These are phyloP conservation scores for Millerozyma miso DNA, from an alignment of 805 yeast genomes.

Conservation along the genomic window DNA sequence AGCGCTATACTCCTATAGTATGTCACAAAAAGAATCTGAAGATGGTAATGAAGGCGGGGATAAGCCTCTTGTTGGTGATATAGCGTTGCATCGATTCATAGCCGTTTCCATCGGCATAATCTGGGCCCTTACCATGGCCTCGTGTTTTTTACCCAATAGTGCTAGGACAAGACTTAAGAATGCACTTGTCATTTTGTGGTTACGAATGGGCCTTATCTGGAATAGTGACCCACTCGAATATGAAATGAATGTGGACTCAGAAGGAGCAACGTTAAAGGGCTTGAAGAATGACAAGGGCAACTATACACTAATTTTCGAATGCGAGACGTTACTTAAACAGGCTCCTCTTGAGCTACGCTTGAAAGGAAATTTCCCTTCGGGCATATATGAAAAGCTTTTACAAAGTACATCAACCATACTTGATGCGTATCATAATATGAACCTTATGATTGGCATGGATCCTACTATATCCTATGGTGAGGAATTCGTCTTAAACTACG, in stretches of 20 bases:
- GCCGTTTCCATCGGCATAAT: slow-evolving; percentile 70
- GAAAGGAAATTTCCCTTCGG: slow-evolving; percentile 65
- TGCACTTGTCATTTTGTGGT: slow-evolving; percentile 68
- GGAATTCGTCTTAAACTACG: slow-evolving; percentile 48
- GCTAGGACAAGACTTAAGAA: slow-evolving; percentile 66
- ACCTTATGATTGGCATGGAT: slow-evolving; percentile 62
- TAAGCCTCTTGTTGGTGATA: slow-evolving; percentile 62
- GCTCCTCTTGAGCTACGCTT: slow-evolving; percentile 74
- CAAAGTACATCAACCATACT: slow-evolving; percentile 58
- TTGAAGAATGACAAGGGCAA: slow-evolving; percentile 44
- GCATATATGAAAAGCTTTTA: slow-evolving; percentile 48
- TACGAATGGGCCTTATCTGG: slow-evolving; percentile 79
- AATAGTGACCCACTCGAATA: slow-evolving; percentile 64
- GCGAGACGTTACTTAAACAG: slow-evolving; percentile 57
- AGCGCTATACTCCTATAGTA: slow-evolving; percentile 68
- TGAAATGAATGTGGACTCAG: slow-evolving; percentile 21
- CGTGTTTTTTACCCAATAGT: slow-evolving; percentile 65
- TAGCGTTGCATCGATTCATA: slow-evolving; percentile 73
- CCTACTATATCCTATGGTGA: slow-evolving; percentile 52
- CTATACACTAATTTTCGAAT: slow-evolving; percentile 53
- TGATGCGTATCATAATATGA: slow-evolving; percentile 73
- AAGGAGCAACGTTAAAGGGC: slow-evolving; percentile 29
- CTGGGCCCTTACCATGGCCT: slow-evolving; percentile 72
- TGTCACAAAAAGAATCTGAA: slow-evolving; percentile 54
- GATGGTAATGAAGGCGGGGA: slow-evolving; percentile 67